A percentile compares a stretch with the other conserved stretches of the same genome.
These are phyloP conservation scores for Globisporangium spiculum DNA, from an alignment of 352 stramenopile genomes.

Conservation along the genomic window DNA sequence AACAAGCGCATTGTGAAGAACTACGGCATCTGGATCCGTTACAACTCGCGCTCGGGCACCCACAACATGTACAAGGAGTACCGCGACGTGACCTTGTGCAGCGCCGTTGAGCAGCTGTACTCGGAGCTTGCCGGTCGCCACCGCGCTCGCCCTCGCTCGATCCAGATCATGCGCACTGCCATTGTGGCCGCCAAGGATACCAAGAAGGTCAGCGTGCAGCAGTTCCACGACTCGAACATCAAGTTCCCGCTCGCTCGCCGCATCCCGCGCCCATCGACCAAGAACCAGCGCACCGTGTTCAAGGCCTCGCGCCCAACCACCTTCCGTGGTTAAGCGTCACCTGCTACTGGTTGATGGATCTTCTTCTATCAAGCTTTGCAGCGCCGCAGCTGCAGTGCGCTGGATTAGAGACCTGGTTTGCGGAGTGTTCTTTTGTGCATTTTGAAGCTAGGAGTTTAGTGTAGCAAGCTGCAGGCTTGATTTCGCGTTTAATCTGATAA, in stretches of 20 bases:
- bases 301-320: slow-evolving; percentile 96
- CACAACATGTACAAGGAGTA: slow-evolving; percentile 99
- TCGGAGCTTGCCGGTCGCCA: slow-evolving; percentile 98
- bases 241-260: slow-evolving; percentile 98
- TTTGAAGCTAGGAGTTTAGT: background rate
- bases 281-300: slow-evolving; percentile 96
- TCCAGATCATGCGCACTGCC: slow-evolving; percentile 99
- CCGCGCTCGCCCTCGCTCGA: slow-evolving; percentile 95
- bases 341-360: background rate
- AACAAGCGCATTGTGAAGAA: slow-evolving; percentile 98
- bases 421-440: background rate
- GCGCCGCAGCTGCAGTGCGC: background rate
- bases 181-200: slow-evolving; percentile 95
- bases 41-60: slow-evolving; percentile 99
- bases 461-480: slow-evolving; percentile 7
- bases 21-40: slow-evolving; percentile 99
- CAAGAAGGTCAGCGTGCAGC: slow-evolving; percentile 95
- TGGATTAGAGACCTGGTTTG: background rate
- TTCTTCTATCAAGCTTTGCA: background rate
- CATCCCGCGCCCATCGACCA: slow-evolving; percentile 90
- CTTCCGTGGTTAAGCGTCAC: slow-evolving; percentile 95
- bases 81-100: slow-evolving; percentile 96
- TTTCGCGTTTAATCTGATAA: slow-evolving; percentile 4
- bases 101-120: slow-evolving; percentile 98
- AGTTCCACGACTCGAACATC: slow-evolving; percentile 97